Evolutionary conservation across 805 yeast species (phyloP), one percentile per base, ranked within the genome.

Genomic region (Candida alai): DNA sequence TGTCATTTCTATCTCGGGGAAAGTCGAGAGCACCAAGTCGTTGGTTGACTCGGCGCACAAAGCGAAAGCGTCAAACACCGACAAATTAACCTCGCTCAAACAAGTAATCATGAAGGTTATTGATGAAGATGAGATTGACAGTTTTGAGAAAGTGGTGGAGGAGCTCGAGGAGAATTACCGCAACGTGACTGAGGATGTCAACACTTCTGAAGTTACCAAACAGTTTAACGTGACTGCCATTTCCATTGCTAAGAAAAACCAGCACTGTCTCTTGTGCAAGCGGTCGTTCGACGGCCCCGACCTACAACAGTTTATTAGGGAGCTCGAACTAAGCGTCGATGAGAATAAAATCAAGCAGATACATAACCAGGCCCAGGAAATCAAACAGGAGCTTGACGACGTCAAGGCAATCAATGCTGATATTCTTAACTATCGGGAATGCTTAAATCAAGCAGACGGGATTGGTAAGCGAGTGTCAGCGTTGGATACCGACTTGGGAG

Each of bases 141-240:
- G 70, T 1, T 83, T 77, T 49, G 76, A 73, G 22, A 59, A 57
- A 1, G 62, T 72, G 5, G 41, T 81, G 2, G 51, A 55, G 18
- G 82, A 76, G 11, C 64, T 80, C 4, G 90, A 85, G 47, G 71
- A 70, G 12, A 81, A 80, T 27, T 74, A 76, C 43, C 70, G 74
- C 26, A 69, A 69, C 13, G 77, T 86, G 0, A 59, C 76, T 11
- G 84, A 81, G 42, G 79, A 82, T 36, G 52, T 76, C 20, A 85
- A 85, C 49, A 77, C 84, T 43, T 73, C 73, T 19, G 78, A 76
- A 28, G 84, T 87, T 2, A 80, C 89, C 1, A 62, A 76, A 17
- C 75, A 75, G 26, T 88, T 81, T 57, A 87, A 84, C 48, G 57
- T 68, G 15, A 75, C 74, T 28, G 96, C 96, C 0, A 57, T 84